Evolutionary conservation across 2,329 filamentous ascomycete genomes (phyloP).

Genomic region (Pyricularia sp.): DNA sequence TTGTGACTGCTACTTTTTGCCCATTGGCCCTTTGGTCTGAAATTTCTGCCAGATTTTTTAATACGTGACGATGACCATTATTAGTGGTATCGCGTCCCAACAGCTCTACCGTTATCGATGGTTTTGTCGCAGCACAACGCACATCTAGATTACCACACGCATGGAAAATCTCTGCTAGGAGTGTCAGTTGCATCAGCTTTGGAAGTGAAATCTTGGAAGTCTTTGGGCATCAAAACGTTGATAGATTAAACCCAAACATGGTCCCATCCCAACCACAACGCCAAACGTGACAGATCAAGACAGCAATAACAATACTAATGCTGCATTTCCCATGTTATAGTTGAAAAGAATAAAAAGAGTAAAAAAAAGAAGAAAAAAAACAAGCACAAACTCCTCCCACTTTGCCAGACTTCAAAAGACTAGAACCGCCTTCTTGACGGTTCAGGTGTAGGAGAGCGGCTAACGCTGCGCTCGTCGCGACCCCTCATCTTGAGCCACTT

Average conservation of each 20-base stretch:
- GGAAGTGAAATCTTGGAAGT: neutral
- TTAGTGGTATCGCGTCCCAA: neutral
- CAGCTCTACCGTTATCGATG: neutral
- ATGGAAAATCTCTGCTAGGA: neutral
- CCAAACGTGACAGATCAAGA: neutral
- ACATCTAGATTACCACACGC: neutral
- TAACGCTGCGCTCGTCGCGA: constrained; percentile 69
- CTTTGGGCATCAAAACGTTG: neutral
- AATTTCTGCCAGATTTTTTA: neutral
- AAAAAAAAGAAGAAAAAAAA: neutral
- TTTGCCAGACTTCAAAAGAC: constrained; percentile 2
- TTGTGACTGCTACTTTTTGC: neutral
- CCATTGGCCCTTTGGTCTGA: neutral
- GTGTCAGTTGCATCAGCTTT: neutral
- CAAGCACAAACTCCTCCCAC: too few species aligned
- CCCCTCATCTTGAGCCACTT: constrained; percentile 88
- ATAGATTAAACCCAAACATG: neutral
- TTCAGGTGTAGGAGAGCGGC: constrained; percentile 75
- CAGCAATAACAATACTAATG: neutral
- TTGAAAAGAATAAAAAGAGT: neutral
- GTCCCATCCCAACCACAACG: neutral
- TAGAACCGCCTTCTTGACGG: constrained; percentile 61
- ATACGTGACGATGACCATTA: neutral
- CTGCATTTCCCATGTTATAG: neutral
- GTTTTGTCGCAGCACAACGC: neutral